Conservation (phyloP, 208 protist species). For the Trichomonas tenax region DNA sequence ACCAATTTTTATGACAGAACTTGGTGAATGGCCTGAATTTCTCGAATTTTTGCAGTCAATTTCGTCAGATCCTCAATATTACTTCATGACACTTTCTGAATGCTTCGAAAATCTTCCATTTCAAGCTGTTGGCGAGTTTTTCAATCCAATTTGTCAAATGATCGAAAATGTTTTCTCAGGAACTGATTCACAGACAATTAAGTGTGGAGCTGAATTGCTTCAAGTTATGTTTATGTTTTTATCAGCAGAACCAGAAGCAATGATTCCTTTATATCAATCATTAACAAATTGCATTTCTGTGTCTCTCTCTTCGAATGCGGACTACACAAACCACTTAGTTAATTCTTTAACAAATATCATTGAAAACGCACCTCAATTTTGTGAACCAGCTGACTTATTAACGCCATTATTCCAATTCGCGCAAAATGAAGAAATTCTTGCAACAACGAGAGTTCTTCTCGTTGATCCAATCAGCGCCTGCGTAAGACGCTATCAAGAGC, state of each 20-base stretch:
- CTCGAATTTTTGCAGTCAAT: not conserved
- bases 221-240: not conserved
- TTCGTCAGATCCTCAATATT: not conserved
- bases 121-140: not conserved
- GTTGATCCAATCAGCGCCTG: not conserved
- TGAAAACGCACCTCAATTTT: not conserved
- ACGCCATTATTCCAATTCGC: not conserved
- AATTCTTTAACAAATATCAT: not conserved
- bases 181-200: not conserved
- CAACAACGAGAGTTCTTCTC: not conserved
- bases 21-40: not conserved
- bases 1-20: not conserved
- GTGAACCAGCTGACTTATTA: not conserved
- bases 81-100: not conserved
- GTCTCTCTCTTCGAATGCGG: not conserved
- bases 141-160: not conserved
- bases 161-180: not conserved
- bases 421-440: not conserved
- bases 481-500: not conserved
- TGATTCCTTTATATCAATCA: not conserved
- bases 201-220: not conserved
- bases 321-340: not conserved
- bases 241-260: not conserved
- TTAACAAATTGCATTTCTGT: not conserved
- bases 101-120: not conserved